Evolutionary conservation across 176 grass and related monocot genomes (phyloP).

Genomic region (Musa itinerans): DNA sequence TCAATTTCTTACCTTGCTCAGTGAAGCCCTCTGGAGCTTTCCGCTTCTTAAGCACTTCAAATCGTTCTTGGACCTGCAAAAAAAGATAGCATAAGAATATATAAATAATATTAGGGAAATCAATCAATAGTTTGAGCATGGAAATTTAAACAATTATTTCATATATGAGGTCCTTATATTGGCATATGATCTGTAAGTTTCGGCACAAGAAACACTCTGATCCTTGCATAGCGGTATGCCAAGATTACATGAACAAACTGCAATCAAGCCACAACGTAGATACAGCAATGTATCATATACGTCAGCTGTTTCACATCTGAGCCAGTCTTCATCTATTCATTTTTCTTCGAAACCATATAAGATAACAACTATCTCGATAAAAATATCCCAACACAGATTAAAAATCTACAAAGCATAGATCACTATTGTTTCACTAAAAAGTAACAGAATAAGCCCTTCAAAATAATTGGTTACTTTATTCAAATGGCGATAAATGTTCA

Average conservation of each 20-base stretch:
- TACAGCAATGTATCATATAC: not conserved
- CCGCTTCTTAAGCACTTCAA: slow-evolving; percentile 82
- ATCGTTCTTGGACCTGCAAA: slow-evolving; percentile 85
- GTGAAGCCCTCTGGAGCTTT: slow-evolving; percentile 68
- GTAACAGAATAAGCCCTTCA: not conserved
- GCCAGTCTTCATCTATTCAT: not conserved
- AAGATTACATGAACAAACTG: not conserved
- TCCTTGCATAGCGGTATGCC: not conserved
- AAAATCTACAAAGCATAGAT: not conserved
- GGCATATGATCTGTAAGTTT: not conserved
- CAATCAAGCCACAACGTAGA: not conserved
- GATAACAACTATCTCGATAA: not conserved
- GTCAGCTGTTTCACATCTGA: not conserved
- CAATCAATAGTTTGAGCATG: not conserved
- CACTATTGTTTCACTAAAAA: not conserved
- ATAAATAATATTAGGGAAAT: not conserved
- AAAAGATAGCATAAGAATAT: slow-evolving; percentile 21
- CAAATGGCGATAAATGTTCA: not conserved
- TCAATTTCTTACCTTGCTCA: slow-evolving; percentile 62
- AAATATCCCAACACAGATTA: not conserved
- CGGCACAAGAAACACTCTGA: not conserved
- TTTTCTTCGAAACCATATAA: not conserved
- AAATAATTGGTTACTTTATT: not conserved
- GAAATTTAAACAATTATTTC: not conserved
- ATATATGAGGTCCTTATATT: not conserved